Conservation (phyloP, 116 monocot species). For the Papilionanthe hybrid region DNA sequence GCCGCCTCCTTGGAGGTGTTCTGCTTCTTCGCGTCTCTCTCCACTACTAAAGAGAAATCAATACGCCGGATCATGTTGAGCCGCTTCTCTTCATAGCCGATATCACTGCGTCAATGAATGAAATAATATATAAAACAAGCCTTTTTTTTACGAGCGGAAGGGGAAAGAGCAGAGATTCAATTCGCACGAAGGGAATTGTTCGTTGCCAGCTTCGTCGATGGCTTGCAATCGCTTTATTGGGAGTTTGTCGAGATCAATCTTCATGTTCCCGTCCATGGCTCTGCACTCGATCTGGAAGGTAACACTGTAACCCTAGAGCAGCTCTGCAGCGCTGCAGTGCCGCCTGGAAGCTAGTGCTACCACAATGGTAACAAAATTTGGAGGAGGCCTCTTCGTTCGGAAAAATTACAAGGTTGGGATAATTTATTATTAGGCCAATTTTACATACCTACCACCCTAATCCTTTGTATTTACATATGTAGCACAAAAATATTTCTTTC, state of each 20-base stretch:
- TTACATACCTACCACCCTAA: background rate
- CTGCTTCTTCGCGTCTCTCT: conserved; percentile 54
- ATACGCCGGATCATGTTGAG: conserved; percentile 67
- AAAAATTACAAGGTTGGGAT: too few species aligned
- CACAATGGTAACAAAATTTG: too few species aligned
- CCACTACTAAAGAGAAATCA: conserved; percentile 72
- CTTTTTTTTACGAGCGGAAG: background rate
- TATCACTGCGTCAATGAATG: conserved; percentile 35
- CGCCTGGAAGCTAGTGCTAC: background rate
- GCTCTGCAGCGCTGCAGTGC: background rate
- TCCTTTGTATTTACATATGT: background rate
- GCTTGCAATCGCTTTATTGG: conserved; percentile 84
- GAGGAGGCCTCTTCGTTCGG: too few species aligned
- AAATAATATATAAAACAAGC: background rate
- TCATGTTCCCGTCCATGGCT: conserved; percentile 9
- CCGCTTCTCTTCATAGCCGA: conserved; percentile 66
- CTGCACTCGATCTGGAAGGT: background rate
- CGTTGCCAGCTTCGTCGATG: conserved; percentile 71
- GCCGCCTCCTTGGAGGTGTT: conserved; percentile 37
- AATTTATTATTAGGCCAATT: background rate
- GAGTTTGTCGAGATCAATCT: conserved; percentile 84
- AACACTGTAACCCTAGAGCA: background rate
- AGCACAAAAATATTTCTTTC: background rate
- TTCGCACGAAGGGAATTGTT: conserved; percentile 68
- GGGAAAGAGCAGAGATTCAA: background rate